These are phyloP conservation scores for Styphnolobium japonicum DNA, from an alignment of 306 rosid species.

Conservation along the genomic window DNA sequence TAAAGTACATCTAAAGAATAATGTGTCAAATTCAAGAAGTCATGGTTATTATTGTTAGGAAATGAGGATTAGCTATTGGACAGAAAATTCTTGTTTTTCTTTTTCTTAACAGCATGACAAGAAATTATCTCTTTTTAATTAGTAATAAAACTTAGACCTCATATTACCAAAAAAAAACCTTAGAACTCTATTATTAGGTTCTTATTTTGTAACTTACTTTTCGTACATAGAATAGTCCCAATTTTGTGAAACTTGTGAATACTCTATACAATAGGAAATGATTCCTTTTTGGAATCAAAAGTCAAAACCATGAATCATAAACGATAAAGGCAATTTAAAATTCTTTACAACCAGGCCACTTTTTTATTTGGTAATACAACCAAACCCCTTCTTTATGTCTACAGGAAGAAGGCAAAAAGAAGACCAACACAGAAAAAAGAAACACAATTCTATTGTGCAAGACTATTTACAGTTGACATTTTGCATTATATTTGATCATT, in stretches of 20 bases:
- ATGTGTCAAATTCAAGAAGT: neutral
- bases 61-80: neutral
- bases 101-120: neutral
- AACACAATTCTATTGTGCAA: neutral
- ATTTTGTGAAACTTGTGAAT: too few relatives aligned
- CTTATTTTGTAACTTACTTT: too few relatives aligned
- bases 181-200: too few relatives aligned
- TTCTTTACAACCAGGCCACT: neutral
- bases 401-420: neutral
- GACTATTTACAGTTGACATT: constrained; percentile 16
- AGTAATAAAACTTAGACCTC: neutral
- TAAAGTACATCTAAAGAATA: neutral
- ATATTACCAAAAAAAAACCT: too few relatives aligned
- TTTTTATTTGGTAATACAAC: neutral
- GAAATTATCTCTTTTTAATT: neutral
- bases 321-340: neutral
- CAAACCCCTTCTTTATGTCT: constrained; percentile 3
- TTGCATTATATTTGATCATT: neutral
- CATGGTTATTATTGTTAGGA: neutral
- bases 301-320: neutral
- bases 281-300: neutral
- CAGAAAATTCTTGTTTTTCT: neutral
- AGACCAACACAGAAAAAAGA: neutral
- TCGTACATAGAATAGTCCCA: too few relatives aligned
- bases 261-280: neutral